Evolutionary conservation across 768 basidiomycete species (phyloP).

Genomic region (Albatrellus ellisii): DNA sequence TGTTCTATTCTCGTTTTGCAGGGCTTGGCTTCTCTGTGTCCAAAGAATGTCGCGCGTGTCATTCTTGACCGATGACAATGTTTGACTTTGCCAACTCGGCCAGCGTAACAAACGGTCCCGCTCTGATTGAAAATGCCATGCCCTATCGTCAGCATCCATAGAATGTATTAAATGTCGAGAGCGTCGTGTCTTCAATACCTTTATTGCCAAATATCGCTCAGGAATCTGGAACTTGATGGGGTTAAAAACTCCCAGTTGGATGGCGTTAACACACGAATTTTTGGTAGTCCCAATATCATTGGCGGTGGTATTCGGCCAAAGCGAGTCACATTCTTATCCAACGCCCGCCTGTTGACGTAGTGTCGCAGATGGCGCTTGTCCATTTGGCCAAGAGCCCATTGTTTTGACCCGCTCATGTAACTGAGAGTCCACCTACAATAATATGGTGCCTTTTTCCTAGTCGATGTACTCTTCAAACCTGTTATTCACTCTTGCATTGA

Average conservation of each 20-base stretch:
- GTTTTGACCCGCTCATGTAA: slow-evolving; percentile 28
- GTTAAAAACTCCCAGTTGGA: slow-evolving; percentile 41
- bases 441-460: no score
- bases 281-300: slow-evolving; percentile 35
- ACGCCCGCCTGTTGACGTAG: neutral
- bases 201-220: slow-evolving; percentile 43
- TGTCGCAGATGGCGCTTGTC: slow-evolving; percentile 30
- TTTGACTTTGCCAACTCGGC: slow-evolving; percentile 34
- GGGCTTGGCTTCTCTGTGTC: no score
- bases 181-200: slow-evolving; percentile 31
- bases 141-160: slow-evolving; percentile 30
- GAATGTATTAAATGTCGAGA: slow-evolving; percentile 29
- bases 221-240: slow-evolving; percentile 34
- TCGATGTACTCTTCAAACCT: no score
- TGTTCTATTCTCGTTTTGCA: no score
- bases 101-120: slow-evolving; percentile 26
- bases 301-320: slow-evolving; percentile 32
- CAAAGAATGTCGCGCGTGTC: no score
- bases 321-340: slow-evolving; percentile 18
- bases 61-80: no score
- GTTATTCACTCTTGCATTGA: no score
- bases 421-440: no score
- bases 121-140: slow-evolving; percentile 29
- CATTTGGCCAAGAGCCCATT: slow-evolving; percentile 29
- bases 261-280: slow-evolving; percentile 36